Percentiles rank a stretch among this genome's conserved stretches.
Conservation (phyloP, 768 basidiomycete genomes). For the Sutorius australiensis region DNA sequence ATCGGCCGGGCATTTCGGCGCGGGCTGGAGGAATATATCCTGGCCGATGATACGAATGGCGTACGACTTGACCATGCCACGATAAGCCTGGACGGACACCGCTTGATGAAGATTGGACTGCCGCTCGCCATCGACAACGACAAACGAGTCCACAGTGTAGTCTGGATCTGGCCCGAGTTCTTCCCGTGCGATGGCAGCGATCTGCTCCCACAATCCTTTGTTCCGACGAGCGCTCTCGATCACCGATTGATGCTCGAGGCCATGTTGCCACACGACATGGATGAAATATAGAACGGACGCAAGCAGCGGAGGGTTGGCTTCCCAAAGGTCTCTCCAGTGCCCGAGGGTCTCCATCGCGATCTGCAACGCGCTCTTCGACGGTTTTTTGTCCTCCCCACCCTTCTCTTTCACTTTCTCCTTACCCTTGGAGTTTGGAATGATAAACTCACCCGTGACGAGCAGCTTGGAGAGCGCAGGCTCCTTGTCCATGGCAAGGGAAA, state of each 20-base stretch:
- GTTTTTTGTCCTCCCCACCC: slow-evolving; percentile 27
- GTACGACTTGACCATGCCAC: slow-evolving; percentile 66
- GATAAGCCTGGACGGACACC: slow-evolving; percentile 62
- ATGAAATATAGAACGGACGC: slow-evolving; percentile 73
- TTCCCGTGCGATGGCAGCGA: slow-evolving; percentile 58
- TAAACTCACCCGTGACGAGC: slow-evolving; percentile 72
- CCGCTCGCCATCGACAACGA: slow-evolving; percentile 33
- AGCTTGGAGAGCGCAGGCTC: slow-evolving; percentile 83
- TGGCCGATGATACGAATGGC: slow-evolving; percentile 71
- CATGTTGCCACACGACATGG: slow-evolving; percentile 76
- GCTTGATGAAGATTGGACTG: slow-evolving; percentile 59
- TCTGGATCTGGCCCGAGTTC: slow-evolving; percentile 76
- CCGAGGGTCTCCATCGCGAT: slow-evolving; percentile 63
- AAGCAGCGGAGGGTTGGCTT: slow-evolving; percentile 70
- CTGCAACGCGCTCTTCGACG: slow-evolving; percentile 55
- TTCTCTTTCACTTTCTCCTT: slow-evolving; percentile 30
- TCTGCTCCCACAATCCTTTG: slow-evolving; percentile 63
- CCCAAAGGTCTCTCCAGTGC: slow-evolving; percentile 74
- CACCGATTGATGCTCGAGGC: slow-evolving; percentile 61
- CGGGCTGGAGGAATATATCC: slow-evolving; percentile 64
- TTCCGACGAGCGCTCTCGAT: slow-evolving; percentile 57
- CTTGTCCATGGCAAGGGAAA: slow-evolving; percentile 74
- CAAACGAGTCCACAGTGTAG: slow-evolving; percentile 51
- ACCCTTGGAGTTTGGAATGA: slow-evolving; percentile 42
- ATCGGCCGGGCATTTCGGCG: slow-evolving; percentile 35